Evolutionary conservation across 2,329 filamentous ascomycete species (phyloP), one percentile per base, ranked within the genome.

Genomic region (Neofusicoccum ribis): DNA sequence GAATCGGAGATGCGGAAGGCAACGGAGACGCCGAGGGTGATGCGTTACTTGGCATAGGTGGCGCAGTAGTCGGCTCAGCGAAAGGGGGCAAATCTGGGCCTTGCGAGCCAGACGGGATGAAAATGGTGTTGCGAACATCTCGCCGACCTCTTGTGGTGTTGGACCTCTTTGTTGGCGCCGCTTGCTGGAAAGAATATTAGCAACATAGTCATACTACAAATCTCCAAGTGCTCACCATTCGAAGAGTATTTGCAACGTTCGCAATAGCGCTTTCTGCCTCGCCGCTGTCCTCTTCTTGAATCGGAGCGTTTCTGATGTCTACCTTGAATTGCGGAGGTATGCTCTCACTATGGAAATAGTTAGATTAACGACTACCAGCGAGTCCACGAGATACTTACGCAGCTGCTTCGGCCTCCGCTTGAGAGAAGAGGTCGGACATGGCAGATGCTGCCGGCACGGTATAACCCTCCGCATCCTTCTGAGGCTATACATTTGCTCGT

Each of bases 61-160:
- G 71, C 27, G 73, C 50, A 14, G 36, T 36, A 17, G 51, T 52
- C 4, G 64, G 58, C 27, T 63, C 49, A 36, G 74, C 72, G 7
- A 62, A 15, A 60, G 27, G 31, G 14, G 63, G 56, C 9, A 64
- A 64, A 63, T 56, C 70, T 31, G 51, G 56, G 63, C 31, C 39
- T 27, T 59, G 63, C 43, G 50, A 54, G 14, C 49, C 27, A n/a
- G 58, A 54, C 8, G 58, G 64, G 11, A 93, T 84, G 73, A 95
- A 94, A 63, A 97, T 89, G 1, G 93, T 97, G 77, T 96, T 96
- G 66, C 94, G 88, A 68, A 96, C 92, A 75, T 98, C 94, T 74
- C 95, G 87, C 67, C 95, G 90, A 60, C 95, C 95, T 70, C 95
- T 87, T 15, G 96, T 82, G 14, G 93, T 97, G 51, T 91, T 90